phyloP scores from a whole-genome alignment of 495 filamentous ascomycete genomes.

The Trichodelitschia bisporula region DNA sequence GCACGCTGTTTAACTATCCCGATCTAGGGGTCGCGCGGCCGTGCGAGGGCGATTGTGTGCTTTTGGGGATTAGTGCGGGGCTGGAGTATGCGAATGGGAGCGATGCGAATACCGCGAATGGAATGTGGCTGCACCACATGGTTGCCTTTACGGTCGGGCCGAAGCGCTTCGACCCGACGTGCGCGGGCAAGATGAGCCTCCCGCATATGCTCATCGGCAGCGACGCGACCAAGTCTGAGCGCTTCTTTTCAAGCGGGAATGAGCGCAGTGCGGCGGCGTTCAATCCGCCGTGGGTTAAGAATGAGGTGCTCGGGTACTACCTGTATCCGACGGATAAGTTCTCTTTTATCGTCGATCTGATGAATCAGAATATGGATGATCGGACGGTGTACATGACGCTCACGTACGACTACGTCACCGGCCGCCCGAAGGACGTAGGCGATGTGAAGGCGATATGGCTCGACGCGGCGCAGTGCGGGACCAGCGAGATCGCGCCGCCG shows the following conservation, averaged over 20 bases:
- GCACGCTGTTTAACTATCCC: neutral
- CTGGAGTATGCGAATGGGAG: neutral
- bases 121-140: neutral
- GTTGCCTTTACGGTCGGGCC: neutral
- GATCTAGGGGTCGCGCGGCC: neutral
- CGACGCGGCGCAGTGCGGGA: neutral
- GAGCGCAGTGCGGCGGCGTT: neutral
- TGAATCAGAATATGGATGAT: conserved; percentile 1
- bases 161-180: neutral
- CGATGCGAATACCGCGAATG: neutral
- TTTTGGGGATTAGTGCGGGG: neutral
- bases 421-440: neutral
- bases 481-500: neutral
- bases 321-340: neutral
- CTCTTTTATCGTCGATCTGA: neutral
- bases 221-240: neutral
- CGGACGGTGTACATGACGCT: neutral
- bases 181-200: neutral
- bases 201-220: neutral
- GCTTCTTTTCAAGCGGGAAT: neutral
- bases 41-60: neutral
- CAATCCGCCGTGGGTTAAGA: neutral
- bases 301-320: neutral
- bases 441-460: neutral
- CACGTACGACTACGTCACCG: neutral